These are phyloP conservation scores for Pyrenophora seminiperda DNA, from an alignment of 2,329 filamentous ascomycete genomes.

Conservation along the genomic window DNA sequence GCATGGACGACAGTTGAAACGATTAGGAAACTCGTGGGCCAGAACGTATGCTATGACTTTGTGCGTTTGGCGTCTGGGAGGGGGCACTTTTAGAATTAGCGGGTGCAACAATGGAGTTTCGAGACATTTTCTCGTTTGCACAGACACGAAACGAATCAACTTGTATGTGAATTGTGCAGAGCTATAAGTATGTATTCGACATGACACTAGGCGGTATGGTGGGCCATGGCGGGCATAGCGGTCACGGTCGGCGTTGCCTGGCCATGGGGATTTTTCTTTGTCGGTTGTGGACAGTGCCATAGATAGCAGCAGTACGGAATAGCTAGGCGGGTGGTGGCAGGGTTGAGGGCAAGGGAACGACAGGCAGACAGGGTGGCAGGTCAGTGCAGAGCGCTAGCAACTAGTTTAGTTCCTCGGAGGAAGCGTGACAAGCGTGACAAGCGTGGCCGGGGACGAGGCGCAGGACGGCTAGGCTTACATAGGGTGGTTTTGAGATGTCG, in stretches of 20 bases:
- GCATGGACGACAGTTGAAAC: conserved; percentile 87
- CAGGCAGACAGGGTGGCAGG: no score
- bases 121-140: background rate
- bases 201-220: conserved; percentile 1
- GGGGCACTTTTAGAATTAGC: conserved; percentile 53
- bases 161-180: background rate
- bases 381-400: no score
- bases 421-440: conserved; percentile 18
- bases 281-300: no score
- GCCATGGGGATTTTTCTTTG: no score
- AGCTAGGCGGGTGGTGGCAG: no score
- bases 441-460: conserved; percentile 11
- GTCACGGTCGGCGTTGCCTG: no score
- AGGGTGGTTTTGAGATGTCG: background rate
- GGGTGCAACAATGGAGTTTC: background rate
- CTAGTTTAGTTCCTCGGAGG: conserved; percentile 16
- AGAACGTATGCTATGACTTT: conserved; percentile 88
- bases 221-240: background rate
- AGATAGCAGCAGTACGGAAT: no score
- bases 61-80: conserved; percentile 72
- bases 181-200: conserved; percentile 1
- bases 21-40: conserved; percentile 75
- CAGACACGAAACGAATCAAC: background rate
- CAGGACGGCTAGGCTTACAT: background rate
- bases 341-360: no score